Evolutionary conservation across 169 alveolate genomes (phyloP), one percentile per base, ranked within the genome.

Genomic region (Cryptosporidium sp.): DNA sequence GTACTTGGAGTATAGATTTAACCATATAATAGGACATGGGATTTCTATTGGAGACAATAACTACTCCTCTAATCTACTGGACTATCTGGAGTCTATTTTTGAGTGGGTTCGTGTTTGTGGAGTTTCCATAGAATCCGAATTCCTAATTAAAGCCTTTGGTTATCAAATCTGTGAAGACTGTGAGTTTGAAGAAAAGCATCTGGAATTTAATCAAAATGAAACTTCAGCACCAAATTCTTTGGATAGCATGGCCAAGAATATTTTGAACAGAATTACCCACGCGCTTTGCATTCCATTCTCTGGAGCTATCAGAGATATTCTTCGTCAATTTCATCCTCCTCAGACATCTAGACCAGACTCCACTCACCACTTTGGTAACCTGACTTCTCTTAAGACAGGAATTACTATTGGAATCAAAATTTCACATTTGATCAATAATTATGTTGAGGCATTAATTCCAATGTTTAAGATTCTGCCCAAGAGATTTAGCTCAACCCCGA

Each of bases 91-190:
- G 14, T 58, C 89, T n/a, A 26, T 80, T 12, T 80, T 80, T 33
- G 89, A 80, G 18, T 80, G 89, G 89, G 45, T 80, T 61, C 55
- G 50, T 12, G 75, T 80, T 18, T 80, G 89, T 65, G 89, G 89
- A 35, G 70, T 80, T 37, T 23, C 73, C 10, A 67, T 80, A 5
- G 89, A 80, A 23, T 18, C 52, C 6, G 89, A 80, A 48, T 80
- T 80, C 26, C 68, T 80, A 43, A 26, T 29, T 4, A 65, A 65
- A 31, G 59, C 80, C 48, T 67, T 80, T 21, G 45, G 37, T 9
- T 80, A 80, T 33, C 33, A 65, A n/a, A n/a, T 59, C 4, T 29
- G 59, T 45, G 69, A 80, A 6, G 21, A 43, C 16, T 80, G 89
- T 48, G 68, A 26, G 18, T 80, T 80, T 62, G 89, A 80, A 26